A percentile compares a stretch with the other conserved stretches of the same genome.
These are phyloP conservation scores for Aspergillus vadensis DNA, from an alignment of 2,329 filamentous ascomycete genomes.

Conservation along the genomic window DNA sequence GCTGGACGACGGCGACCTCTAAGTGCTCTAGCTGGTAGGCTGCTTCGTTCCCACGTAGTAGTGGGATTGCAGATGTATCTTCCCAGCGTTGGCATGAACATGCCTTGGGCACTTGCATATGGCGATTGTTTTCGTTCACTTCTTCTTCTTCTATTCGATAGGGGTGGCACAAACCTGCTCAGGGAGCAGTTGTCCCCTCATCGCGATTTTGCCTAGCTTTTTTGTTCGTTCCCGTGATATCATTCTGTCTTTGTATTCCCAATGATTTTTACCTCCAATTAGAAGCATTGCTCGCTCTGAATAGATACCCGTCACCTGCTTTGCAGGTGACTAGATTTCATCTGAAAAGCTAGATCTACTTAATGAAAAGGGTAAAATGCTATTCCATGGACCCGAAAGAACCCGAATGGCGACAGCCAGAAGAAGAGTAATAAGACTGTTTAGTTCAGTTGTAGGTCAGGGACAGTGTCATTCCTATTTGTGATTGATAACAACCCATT, in stretches of 20 bases:
- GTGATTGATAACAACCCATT: background rate
- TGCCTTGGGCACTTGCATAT: no score
- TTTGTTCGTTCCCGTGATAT: background rate
- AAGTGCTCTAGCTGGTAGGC: background rate
- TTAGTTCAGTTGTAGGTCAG: no score
- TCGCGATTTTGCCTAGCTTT: background rate
- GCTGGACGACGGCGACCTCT: slow-evolving; percentile 27
- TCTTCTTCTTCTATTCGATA: background rate
- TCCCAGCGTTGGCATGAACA: background rate
- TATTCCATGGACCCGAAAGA: no score
- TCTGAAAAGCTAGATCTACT: no score
- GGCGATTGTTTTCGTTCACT: no score
- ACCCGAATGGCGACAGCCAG: background rate
- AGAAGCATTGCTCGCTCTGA: background rate
- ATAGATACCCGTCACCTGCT: background rate
- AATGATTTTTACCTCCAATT: background rate
- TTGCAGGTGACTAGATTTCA: no score
- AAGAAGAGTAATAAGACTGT: background rate
- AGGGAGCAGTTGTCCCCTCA: background rate
- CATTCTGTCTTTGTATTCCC: background rate
- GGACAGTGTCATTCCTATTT: background rate
- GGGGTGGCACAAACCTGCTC: background rate
- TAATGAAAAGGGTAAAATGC: no score
- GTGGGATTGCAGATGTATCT: no score
- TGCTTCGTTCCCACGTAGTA: background rate